phyloP scores from a whole-genome alignment of 1,284 basidiomycete genomes.

The Cutaneotrichosporon curvatum region DNA sequence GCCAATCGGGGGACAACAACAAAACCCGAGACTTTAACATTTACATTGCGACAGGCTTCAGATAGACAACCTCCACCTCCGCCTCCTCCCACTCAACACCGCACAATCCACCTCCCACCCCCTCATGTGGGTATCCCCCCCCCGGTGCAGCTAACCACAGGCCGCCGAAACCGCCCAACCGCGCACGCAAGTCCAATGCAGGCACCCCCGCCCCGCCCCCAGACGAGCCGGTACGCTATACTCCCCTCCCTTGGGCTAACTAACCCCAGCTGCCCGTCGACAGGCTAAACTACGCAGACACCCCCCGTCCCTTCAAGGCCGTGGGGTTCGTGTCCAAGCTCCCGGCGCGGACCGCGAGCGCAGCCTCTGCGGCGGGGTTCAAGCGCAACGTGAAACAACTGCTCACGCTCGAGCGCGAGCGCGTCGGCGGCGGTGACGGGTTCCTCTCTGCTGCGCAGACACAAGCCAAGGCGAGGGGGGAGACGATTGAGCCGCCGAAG shows the following conservation, averaged over 20 bases:
- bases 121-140: conserved; percentile 4
- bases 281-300: conserved; percentile 35
- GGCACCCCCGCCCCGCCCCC: conserved; percentile 29
- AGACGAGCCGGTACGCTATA: conserved; percentile 20
- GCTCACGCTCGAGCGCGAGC: conserved; percentile 40
- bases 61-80: neutral
- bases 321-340: conserved; percentile 31
- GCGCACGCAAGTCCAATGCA: conserved; percentile 34
- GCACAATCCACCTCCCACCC: neutral
- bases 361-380: conserved; percentile 22
- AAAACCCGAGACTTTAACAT: neutral
- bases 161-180: conserved; percentile 8
- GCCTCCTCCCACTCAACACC: neutral
- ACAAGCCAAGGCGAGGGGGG: conserved; percentile 31
- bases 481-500: conserved; percentile 31
- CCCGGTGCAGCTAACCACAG: neutral
- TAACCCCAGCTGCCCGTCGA: conserved; percentile 23
- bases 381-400: conserved; percentile 45
- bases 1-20: too few species aligned
- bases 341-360: conserved; percentile 30
- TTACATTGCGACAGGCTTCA: too few species aligned
- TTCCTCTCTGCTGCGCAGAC: conserved; percentile 35
- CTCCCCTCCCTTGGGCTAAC: neutral
- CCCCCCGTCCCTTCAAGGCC: conserved; percentile 41
- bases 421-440: conserved; percentile 37